phyloP scores from a whole-genome alignment of 805 yeast species.

The Kregervanrija pseudodelftensis region DNA sequence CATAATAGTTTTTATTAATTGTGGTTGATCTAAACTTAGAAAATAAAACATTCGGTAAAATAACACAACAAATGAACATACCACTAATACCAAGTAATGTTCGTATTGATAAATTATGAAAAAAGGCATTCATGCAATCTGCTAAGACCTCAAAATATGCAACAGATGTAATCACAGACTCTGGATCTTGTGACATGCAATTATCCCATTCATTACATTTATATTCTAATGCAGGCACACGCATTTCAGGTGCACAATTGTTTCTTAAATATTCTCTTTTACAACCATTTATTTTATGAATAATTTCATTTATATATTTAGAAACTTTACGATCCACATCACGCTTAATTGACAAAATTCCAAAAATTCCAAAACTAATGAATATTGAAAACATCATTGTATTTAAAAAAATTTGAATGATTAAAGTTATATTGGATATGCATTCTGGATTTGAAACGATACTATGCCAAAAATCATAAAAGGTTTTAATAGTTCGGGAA shows the following conservation, averaged over 20 bases:
- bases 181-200: conserved; percentile 80
- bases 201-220: conserved; percentile 68
- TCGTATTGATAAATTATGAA: conserved; percentile 22
- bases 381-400: conserved; percentile 17
- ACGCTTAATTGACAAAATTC: conserved; percentile 20
- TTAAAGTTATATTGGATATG: conserved; percentile 18
- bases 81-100: conserved; percentile 16
- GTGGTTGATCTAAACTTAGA: conserved; percentile 20
- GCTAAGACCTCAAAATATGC: conserved; percentile 29
- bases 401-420: conserved; percentile 22
- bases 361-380: conserved; percentile 13
- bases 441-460: conserved; percentile 23
- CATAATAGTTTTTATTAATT: conserved; percentile 21
- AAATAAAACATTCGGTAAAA: conserved; percentile 24
- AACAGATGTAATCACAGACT: conserved; percentile 27
- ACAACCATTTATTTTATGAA: conserved; percentile 63
- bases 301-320: conserved; percentile 49
- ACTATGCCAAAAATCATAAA: conserved; percentile 1
- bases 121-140: conserved; percentile 28
- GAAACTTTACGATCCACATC: conserved; percentile 73
- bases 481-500: neutral
- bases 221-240: conserved; percentile 71
- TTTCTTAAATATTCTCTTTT: conserved; percentile 62
- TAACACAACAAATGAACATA: conserved; percentile 10
- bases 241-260: conserved; percentile 54